phyloP scores from a whole-genome alignment of 805 yeast genomes.

The Dipodascus geniculatus region DNA sequence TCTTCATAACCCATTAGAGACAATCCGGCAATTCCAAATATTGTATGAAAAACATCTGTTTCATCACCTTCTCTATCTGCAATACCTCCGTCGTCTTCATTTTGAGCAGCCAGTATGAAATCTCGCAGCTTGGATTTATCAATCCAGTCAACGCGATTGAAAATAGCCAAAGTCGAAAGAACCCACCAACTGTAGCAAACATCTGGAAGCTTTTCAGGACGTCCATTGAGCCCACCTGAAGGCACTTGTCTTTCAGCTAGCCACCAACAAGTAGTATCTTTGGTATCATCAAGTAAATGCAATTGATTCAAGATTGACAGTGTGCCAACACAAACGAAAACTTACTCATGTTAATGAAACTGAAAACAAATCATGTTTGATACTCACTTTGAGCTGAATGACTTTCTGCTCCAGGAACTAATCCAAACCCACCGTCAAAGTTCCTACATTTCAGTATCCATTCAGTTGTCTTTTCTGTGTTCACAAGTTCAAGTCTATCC shows the following conservation, averaged over 20 bases:
- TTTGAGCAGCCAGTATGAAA: conserved; percentile 73
- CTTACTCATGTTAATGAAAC: conserved; percentile 5
- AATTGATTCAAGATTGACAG: conserved; percentile 56
- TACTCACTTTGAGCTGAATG: conserved; percentile 69
- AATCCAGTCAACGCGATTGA: conserved; percentile 67
- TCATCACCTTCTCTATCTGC: conserved; percentile 87
- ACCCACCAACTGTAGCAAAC: conserved; percentile 99
- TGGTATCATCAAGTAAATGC: conserved; percentile 33
- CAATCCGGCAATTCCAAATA: conserved; percentile 82
- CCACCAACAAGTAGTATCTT: conserved; percentile 50
- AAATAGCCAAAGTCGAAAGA: conserved; percentile 56
- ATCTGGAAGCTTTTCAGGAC: conserved; percentile 93
- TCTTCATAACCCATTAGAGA: conserved; percentile 56
- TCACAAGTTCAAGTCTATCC: conserved; percentile 42
- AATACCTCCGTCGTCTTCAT: conserved; percentile 70
- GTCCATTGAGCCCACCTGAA: conserved; percentile 87
- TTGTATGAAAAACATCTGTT: conserved; percentile 87
- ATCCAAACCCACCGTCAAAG: conserved; percentile 94
- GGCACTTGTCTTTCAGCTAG: conserved; percentile 78
- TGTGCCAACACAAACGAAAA: conserved; percentile 75
- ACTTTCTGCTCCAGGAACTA: conserved; percentile 88
- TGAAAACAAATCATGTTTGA: neutral
- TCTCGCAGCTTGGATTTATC: conserved; percentile 45
- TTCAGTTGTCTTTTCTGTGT: conserved; percentile 39
- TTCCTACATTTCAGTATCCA: conserved; percentile 66